Evolutionary conservation across 1,139 yeast genomes (phyloP), one percentile per base, ranked within the genome.

Genomic region (Taphrina pruni): DNA sequence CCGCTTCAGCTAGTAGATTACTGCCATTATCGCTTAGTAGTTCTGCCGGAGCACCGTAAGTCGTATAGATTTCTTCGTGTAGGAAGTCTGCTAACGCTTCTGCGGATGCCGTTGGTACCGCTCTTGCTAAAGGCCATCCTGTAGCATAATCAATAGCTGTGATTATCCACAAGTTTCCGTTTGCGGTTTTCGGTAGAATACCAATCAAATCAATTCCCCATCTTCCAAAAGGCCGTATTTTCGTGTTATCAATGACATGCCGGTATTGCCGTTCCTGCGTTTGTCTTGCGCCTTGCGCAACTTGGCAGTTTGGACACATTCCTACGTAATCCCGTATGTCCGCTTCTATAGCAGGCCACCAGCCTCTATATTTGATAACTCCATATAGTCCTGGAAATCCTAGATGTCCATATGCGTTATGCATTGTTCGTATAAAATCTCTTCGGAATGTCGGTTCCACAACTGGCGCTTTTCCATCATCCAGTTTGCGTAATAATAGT

Each of bases 1-100:
- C 43, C 14, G 43, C 43, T 11, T 39, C 43, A 39, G 43, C 43
- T 6, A 39, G 14, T 12, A 39, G 14, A 39, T 39, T 39, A 9
- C 14, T 11, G 11, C 43, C 43, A 39, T 39, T 39, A 12, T 39
- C 43, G 14, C 43, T 39, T 12, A 39, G 14, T 9, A 39, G 43
- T 39, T 39, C 43, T 39, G 43, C 43, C 43, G 43, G 43, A 39
- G 43, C 43, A 39, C 43, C 43, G 43, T 39, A 39, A 39, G 14
- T 12, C 6, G 43, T 39, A 39, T 39, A 39, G 14, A 39, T 9
- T 39, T 39, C 43, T 12, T 39, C 6, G 14, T 39, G 43, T 39
- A 39, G 43, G 43, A 39, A 39, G 5, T 39, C 43, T 39, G 43
- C 43, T 39, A 39, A 12, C 14, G 43, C 43, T 11, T 39, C 43